These are phyloP conservation scores for Lactifluus hygrophoroides DNA, from an alignment of 768 basidiomycete species.

Conservation along the genomic window DNA sequence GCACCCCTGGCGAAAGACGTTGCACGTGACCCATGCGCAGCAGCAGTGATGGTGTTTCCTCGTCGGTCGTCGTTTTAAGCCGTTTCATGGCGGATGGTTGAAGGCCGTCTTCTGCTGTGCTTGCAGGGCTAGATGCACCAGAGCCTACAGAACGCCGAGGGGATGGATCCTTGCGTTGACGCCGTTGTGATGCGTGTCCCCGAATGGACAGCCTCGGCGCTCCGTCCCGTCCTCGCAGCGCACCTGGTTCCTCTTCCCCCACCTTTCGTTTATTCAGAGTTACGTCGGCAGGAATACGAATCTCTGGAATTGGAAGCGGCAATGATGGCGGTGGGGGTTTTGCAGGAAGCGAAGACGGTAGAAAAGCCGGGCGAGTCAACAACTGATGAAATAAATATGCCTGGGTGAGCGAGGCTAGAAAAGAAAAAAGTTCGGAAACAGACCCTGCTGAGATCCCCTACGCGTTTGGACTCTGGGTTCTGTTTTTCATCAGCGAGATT, in stretches of 20 bases:
- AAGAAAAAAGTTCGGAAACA: constrained; percentile 5
- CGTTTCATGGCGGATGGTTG: neutral
- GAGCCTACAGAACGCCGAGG: neutral
- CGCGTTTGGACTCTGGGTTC: constrained; percentile 2
- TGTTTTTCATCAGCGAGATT: constrained; percentile 6
- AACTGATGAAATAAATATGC: neutral
- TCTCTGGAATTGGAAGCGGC: neutral
- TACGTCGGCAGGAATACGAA: neutral
- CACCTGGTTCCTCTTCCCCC: neutral
- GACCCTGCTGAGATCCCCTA: constrained; percentile 21
- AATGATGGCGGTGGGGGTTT: neutral
- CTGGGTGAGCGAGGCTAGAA: neutral
- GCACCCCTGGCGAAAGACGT: neutral
- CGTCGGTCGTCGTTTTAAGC: neutral
- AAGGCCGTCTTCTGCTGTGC: neutral
- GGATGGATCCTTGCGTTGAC: neutral
- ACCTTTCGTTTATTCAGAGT: neutral
- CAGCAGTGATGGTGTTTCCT: constrained; percentile 9
- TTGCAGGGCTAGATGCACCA: neutral
- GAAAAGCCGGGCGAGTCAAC: neutral
- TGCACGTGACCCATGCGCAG: constrained; percentile 6
- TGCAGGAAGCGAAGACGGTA: neutral
- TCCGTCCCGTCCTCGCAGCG: neutral
- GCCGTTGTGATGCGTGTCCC: constrained; percentile 8
- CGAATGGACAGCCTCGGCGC: constrained; percentile 6